Base-by-base conservation (phyloP, 1,284 basidiomycete genomes). In the Apiotrichum sp. region DNA sequence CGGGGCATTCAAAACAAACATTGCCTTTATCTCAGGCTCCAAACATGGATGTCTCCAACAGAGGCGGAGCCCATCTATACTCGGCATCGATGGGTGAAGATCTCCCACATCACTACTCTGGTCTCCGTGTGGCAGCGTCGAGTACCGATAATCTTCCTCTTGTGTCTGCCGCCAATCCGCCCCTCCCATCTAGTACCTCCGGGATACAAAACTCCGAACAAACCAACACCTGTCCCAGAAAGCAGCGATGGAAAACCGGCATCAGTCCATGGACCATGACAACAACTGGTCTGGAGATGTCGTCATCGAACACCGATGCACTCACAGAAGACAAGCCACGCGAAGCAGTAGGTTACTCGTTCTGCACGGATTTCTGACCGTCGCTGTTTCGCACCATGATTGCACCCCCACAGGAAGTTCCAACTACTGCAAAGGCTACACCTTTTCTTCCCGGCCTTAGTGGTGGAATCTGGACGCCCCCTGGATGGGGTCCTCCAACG, bases 391-490 rank as follows among this genome's bases (percentile, higher is more conserved):
- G 57, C 9, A 3, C 49, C 3, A 14, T 49, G 10, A 9, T 40
- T 8, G 2, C 47, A 4, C 57, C 44, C 3, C 14, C 16, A 1
- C 38, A 55, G 3, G 53, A 53, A 1, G 7, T 16, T 3, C 39
- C 47, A 2, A 31, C 53, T 5, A 47, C 52, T 0, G 59, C 59
- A 10, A 50, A 40, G 4, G 59, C 59, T 0, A 58, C 59, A 0
- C 60, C 60, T 22, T 62, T 62, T 46, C 54, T 62, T n/a, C 53
- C 60, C 0, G 60, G 60, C 13, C 58, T 62, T 38, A 62, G 52
- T 31, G 54, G 50, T 8, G 54, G 54, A 3, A 58, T 62, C 43
- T 62, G 60, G 60, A 55, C 59, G 2, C 43, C 59, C 6, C 43
- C 47, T 10, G 35, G 29, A 7, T 42, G 39, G 38, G 4, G 4